Conservation (phyloP, 768 basidiomycete species). For the Serpula lacrymans region DNA sequence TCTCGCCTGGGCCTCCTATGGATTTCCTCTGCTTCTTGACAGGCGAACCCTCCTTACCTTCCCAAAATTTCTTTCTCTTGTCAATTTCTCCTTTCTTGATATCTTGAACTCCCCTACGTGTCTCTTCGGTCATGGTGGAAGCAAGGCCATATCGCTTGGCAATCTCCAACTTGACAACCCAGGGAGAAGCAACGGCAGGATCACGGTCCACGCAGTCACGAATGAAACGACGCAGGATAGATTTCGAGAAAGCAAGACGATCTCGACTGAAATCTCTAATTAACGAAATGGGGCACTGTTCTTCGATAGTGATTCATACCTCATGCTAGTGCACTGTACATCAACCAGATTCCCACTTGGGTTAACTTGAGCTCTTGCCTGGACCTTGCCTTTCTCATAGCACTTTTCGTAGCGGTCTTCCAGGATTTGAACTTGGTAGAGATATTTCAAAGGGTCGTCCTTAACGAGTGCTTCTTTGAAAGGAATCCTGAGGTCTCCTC, state of each 20-base stretch:
- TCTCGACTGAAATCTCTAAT: slow-evolving; percentile 64
- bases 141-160: slow-evolving; percentile 84
- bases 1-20: slow-evolving; percentile 71
- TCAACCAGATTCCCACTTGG: slow-evolving; percentile 80
- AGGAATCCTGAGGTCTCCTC: slow-evolving; percentile 74
- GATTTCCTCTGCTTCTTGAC: slow-evolving; percentile 80
- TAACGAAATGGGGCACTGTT: slow-evolving; percentile 2
- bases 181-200: slow-evolving; percentile 88
- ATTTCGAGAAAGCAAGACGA: slow-evolving; percentile 93
- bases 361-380: slow-evolving; percentile 57
- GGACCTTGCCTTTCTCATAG: slow-evolving; percentile 54
- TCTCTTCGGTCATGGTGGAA: slow-evolving; percentile 82
- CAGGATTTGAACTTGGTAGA: slow-evolving; percentile 84
- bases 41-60: slow-evolving; percentile 81
- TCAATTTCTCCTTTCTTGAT: slow-evolving; percentile 88
- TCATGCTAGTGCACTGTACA: slow-evolving; percentile 76
- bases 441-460: slow-evolving; percentile 82
- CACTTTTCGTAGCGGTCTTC: slow-evolving; percentile 72
- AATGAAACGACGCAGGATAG: slow-evolving; percentile 93
- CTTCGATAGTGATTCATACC: slow-evolving; percentile 42
- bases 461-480: slow-evolving; percentile 62
- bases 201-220: slow-evolving; percentile 94
- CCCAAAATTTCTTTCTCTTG: slow-evolving; percentile 90
- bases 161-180: slow-evolving; percentile 87
- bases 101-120: slow-evolving; percentile 70